A percentile compares a stretch with the other conserved stretches of the same genome.
Evolutionary conservation across 106 monocot species (phyloP).

Genomic region (Allium sativum): DNA sequence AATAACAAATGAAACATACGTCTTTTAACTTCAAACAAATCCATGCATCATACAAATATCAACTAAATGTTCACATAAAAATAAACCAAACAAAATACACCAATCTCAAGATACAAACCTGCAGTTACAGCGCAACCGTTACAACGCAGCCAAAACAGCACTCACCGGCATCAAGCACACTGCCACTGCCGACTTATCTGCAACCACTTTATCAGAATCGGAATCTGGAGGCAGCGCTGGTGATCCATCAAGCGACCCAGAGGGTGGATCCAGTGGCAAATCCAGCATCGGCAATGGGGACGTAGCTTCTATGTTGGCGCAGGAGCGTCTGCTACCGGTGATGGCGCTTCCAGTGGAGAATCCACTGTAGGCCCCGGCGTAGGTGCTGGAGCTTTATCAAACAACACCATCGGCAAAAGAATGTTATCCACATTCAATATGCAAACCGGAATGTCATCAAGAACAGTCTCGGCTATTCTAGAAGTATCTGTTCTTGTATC

Average conservation of each 20-base stretch:
- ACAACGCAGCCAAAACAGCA: not conserved
- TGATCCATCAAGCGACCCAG: constrained; percentile 14
- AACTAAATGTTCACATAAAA: not conserved
- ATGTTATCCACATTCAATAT: constrained; percentile 53
- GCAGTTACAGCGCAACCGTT: not conserved
- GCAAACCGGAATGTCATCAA: constrained; percentile 50
- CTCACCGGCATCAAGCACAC: not conserved
- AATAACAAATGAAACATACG: not conserved
- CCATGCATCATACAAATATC: not conserved
- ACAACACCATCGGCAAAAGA: constrained; percentile 48
- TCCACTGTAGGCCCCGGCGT: constrained; percentile 24
- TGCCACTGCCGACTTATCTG: constrained; percentile 6
- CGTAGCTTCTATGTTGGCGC: constrained; percentile 1
- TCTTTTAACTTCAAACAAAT: not conserved
- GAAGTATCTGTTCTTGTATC: constrained; percentile 65
- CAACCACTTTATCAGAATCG: constrained; percentile 16
- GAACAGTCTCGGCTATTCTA: constrained; percentile 53
- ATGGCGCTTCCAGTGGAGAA: constrained; percentile 1
- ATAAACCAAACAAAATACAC: no score
- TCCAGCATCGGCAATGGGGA: not conserved
- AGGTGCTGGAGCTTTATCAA: constrained; percentile 33
- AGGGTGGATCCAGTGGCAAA: constrained; percentile 33
- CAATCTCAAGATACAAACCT: no score
- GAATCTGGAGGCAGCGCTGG: constrained; percentile 14
- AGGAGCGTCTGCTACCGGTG: constrained; percentile 11